Base-by-base conservation (phyloP, 2,329 filamentous ascomycete species). In the Laburnicola sp. region DNA sequence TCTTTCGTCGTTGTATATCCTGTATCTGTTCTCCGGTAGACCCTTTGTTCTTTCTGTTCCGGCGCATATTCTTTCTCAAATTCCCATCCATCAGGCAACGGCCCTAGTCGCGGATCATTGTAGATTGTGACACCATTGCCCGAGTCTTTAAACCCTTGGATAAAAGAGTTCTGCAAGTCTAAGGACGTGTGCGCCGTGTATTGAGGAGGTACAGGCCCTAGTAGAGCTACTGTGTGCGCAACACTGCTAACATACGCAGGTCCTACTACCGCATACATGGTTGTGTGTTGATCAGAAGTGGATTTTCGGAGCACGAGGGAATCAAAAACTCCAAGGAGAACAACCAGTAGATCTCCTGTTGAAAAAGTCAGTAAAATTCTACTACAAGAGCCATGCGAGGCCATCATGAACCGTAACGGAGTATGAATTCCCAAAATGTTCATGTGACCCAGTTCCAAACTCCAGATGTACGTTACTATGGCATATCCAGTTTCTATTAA, bases 81-180 rank as follows among this genome's bases (percentile, higher is more conserved):
- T n/a, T 26, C 25, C 39, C 47, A 49, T 23, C 26, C 47, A 3
- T 49, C 39, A 3, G 40, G 47, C 16, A 49, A 22, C 22, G 23
- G 31, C 7, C 47, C 47, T 3, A 49, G 6, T 28, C 47, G 39
- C 21, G 47, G 47, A 23, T 49, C 47, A 37, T 49, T 34, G 34
- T 44, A 43, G 8, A 25, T 25, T 2, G 8, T 21, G 8, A 2
- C 9, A 4, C 32, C 39, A 10, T 11, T 43, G 5, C 34, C 16
- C 16, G 21, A 16, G 16, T 49, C 10, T n/a, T 4, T 37, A 16
- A 38, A 44, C 2, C 9, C 25, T n/a, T 28, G 25, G 2, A 35
- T 28, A 21, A 21, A 3, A 35, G 7, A 3, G 1, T 32, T 40
- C 9, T 38, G 1, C 27, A n/a, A 23, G 9, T 44, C 39, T 3